Base-by-base conservation (phyloP, 805 yeast genomes). In the Saccharomycopsis selenospora region DNA sequence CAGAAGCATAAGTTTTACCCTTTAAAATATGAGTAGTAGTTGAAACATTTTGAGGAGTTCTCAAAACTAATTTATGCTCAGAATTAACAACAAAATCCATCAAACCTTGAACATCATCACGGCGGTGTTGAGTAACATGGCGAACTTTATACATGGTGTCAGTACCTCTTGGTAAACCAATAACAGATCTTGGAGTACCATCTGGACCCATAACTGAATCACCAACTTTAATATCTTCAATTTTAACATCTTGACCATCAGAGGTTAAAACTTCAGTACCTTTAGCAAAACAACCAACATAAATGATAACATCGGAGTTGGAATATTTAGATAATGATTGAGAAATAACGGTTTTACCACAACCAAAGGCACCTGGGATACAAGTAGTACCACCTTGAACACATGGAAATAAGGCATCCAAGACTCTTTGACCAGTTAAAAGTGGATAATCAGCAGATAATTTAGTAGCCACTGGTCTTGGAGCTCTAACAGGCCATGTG, bases 341-440 rank as follows among this genome's bases (percentile, higher is more conserved):
- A 25, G 99, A 91, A 66, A 91, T 91, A 61, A 91, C 99, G 10
- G 99, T 91, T 67, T 90, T 93, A 69, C 99, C 99, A 71, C 98
- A 93, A 56, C 99, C 99, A 61, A 93, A 93, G 55, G 99, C 99
- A 72, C 99, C 99, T 42, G 99, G 99, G 67, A 93, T 93, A 84
- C 99, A 95, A 29, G 99, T 93, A 36, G 99, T 93, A 75, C 99
- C 99, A 73, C 99, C 99, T 75, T 93, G 99, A 60, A 93, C 99
- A 80, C 95, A 85, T 43, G 99, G 99, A 78, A 93, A 93, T 56
- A 93, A 77, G 26, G 99, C 83, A 70, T 93, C 99, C 67, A 93
- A 76, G 45, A 93, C 99, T 77, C 99, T 86, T 75, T 93, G 99
- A 62, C 99, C 99, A 17, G 99, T 93, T 61, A 93, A 77, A 59